Evolutionary conservation across 305 asterid species (phyloP), one percentile per base, ranked within the genome.

Genomic region (Fraxinus baroniana): DNA sequence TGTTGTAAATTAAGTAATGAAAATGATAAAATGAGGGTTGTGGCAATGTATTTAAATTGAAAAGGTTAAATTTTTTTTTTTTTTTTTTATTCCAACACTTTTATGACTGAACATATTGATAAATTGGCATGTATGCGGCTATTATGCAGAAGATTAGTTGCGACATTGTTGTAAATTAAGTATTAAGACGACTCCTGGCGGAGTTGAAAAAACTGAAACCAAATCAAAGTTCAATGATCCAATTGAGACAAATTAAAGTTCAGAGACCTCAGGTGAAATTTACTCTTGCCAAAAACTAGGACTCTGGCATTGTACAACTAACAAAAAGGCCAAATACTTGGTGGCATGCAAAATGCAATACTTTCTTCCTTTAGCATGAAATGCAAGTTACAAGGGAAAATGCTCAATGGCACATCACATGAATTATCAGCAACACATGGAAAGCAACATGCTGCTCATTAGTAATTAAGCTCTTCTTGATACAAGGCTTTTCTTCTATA

Each of bases 321-420:
- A 17, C 60, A 64, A 64, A 64, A 24, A 64, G 32, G 46, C 68
- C 18, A 49, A 46, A 46, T 36, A 37, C 52, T 24, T 60, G 49
- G 36, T 70, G 85, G 85, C 85, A 72, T 83, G 79, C 55, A 78
- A 83, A 83, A 55, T 71, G 76, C 85, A 22, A 9, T 49, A 70
- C 75, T 71, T 55, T 33, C 49, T 37, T 71, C 35, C 41, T 5
- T 15, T 80, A 46, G 84, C 78, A 81, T 78, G 76, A 66, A 64
- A 86, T 32, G 77, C 60, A 77, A 80, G 80, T 55, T 13, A 33
- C 7, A 36, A 80, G 49, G 74, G 78, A 13, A 74, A 62, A 64
- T 80, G 52, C 76, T 62, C 79, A 75, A 28, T 28, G 55, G 7
- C 72, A 41, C 5, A 33, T 79, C 83, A 83, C 88, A 85, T 83